Conservation (phyloP, 2,329 filamentous ascomycete genomes). For the Paecilomyces fulvus region DNA sequence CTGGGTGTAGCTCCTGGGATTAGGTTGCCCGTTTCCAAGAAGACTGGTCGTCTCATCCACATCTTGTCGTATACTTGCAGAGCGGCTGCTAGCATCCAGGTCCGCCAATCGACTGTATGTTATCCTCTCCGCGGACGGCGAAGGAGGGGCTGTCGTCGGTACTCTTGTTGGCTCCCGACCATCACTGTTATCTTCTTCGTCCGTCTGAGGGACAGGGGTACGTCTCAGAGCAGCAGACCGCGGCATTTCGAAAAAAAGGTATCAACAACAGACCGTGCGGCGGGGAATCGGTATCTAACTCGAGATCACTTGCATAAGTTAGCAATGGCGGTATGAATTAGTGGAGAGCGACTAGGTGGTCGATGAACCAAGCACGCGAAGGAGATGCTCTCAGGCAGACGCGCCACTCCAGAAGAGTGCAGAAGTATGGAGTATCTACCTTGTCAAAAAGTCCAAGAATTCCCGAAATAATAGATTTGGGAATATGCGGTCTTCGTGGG, state of each 20-base stretch:
- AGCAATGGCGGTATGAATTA: neutral
- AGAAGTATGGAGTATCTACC: neutral
- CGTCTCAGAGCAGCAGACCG: constrained; percentile 4
- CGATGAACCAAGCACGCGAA: neutral
- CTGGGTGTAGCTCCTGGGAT: constrained; percentile 13
- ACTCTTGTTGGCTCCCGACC: neutral
- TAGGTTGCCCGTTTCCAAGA: constrained; percentile 14
- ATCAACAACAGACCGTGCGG: neutral
- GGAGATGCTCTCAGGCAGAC: neutral
- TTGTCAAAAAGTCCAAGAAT: neutral
- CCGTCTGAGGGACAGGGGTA: neutral
- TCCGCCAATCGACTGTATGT: constrained; percentile 21
- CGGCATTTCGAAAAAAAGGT: constrained; percentile 4
- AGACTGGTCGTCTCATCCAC: constrained; percentile 28
- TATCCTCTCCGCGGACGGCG: constrained; percentile 25
- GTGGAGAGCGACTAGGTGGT: neutral
- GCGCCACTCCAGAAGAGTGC: neutral
- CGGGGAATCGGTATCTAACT: neutral
- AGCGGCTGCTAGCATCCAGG: constrained; percentile 22
- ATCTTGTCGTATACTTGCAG: constrained; percentile 17
- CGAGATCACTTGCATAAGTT: neutral
- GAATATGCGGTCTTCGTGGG: neutral
- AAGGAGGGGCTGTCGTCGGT: constrained; percentile 24
- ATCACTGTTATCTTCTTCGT: constrained; percentile 6
- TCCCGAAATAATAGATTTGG: neutral